Base-by-base conservation (phyloP, 805 yeast genomes). In the Cyberlindnera saturnus region DNA sequence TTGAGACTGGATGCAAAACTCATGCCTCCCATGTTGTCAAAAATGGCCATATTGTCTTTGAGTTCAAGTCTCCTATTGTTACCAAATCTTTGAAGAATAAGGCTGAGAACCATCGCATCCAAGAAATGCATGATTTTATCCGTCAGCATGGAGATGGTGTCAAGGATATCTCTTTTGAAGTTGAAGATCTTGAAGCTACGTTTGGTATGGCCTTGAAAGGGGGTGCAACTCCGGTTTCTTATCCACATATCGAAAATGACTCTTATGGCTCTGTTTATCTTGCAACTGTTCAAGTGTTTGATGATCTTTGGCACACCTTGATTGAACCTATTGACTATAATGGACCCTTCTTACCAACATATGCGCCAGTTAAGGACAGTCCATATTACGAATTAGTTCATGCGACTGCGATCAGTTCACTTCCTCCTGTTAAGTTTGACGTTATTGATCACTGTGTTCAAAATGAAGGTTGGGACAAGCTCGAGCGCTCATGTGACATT, bases 391-490 rank as follows among this genome's bases (percentile, higher is more conserved):
- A 41, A n/a, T 9, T 36, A 6, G 17, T 4, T 3, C 41, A 42
- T 19, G 38, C 54, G 3, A 31, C 43, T 2, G 35, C 36, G 3
- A 30, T 42, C 5, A 34, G 43, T 13, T 18, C 13, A 14, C 46
- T 66, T 9, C 73, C 73, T 9, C 61, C 61, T n/a, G 59, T 77
- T 15, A 46, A 60, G 0, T 62, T 82, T 33, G 53, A 52, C 1
- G 53, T 58, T 5, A 74, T 87, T 46, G 96, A 86, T 61, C 96
- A 86, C 55, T 81, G 87, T 56, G 96, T 87, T 16, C 90, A 83
- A 50, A 86, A 85, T 62, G 81, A 79, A 51, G 76, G 73, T 34
- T 84, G 90, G 90, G 63, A 80, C 54, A 66, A 74, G 51, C 77
- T 86, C 83, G 71, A 69, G 28, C 52, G 52, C 5, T 75, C 78